Percentiles rank a stretch among this genome's conserved stretches.
phyloP scores from a whole-genome alignment of 1,139 yeast species.

The Taphrina flavorubra region DNA sequence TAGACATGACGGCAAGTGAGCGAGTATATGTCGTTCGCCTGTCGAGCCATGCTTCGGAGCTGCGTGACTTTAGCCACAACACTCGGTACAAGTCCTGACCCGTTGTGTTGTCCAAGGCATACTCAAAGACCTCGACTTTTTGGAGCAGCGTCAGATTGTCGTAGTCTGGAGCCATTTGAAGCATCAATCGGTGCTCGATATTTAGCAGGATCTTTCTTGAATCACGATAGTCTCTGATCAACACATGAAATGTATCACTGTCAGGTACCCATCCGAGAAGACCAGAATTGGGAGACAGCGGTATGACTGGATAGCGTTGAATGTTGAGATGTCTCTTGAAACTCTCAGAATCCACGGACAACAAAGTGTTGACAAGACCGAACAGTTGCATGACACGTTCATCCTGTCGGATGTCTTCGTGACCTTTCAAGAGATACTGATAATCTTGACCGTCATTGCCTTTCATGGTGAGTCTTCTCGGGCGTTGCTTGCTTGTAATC shows the following conservation, averaged over 20 bases:
- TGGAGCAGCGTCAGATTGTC: conserved; percentile 86
- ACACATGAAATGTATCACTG: conserved; percentile 92
- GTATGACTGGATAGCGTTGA: conserved; percentile 89
- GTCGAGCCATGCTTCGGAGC: conserved; percentile 97
- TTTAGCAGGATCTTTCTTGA: conserved; percentile 85
- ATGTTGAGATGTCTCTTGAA: conserved; percentile 94
- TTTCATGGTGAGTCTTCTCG: conserved; percentile 75
- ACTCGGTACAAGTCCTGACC: conserved; percentile 97
- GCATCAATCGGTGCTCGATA: conserved; percentile 93
- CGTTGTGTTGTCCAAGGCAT: conserved; percentile 91
- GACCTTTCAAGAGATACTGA: conserved; percentile 83
- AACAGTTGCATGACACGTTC: conserved; percentile 96
- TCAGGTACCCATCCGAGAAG: conserved; percentile 96
- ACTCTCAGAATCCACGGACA: conserved; percentile 90
- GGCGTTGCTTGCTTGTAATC: conserved; percentile 95
- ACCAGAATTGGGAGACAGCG: conserved; percentile 97
- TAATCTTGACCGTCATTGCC: conserved; percentile 95
- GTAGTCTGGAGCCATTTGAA: conserved; percentile 98
- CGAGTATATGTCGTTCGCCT: conserved; percentile 95
- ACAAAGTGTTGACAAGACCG: conserved; percentile 88
- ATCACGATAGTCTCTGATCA: conserved; percentile 91
- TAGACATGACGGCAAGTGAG: conserved; percentile 96
- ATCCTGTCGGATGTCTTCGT: conserved; percentile 97
- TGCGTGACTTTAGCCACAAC: conserved; percentile 91
- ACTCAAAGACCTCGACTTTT: conserved; percentile 94